Base-by-base conservation (phyloP, 2,329 filamentous ascomycete genomes). In the Cyanodermella asteris region DNA sequence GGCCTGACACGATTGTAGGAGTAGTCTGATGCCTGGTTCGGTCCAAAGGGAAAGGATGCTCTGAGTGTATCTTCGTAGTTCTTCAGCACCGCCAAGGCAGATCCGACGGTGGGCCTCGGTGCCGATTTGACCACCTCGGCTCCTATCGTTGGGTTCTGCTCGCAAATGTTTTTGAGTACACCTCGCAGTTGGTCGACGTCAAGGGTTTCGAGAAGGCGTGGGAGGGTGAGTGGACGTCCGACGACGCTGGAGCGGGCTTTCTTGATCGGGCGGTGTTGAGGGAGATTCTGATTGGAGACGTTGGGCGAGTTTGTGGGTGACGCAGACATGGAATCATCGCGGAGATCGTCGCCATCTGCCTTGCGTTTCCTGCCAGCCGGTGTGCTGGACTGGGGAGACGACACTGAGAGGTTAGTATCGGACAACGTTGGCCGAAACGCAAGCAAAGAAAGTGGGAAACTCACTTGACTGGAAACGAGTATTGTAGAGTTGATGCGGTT, bases 161-260 rank as follows among this genome's bases (percentile, higher is more conserved):
- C 76, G 54, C 82, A 93, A 43, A 97, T 76, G 27, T 75, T 72
- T 45, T 82, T 77, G n/a, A 97, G 62, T 2, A 93, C 71, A 18
- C 67, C 69, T 37, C 84, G 72, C 41, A 97, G 63, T 36, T 90
- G 77, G 31, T 76, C 65, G 31, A 72, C 72, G 41, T 90, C 78
- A 22, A 97, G 66, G 1, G 87, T 94, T 52, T 97, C 84, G 33
- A 97, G 69, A n/a, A 97, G 64, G 41, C 87, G 72, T 29, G 68
- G 59, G 13, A 77, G 53, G 13, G 68, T 52, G 23, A 78, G 56
- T 23, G 71, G 67, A 31, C 69, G 57, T 20, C 71, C 71, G 13
- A 60, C 61, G 31, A 80, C 47, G 38, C 90, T 81, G 37, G 71
- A 65, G 30, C 68, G 62, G 35, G 61, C 53, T 31, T 65, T 59